Evolutionary conservation across 805 yeast species (phyloP).

Genomic region (Lipomyces chichibuensis): DNA sequence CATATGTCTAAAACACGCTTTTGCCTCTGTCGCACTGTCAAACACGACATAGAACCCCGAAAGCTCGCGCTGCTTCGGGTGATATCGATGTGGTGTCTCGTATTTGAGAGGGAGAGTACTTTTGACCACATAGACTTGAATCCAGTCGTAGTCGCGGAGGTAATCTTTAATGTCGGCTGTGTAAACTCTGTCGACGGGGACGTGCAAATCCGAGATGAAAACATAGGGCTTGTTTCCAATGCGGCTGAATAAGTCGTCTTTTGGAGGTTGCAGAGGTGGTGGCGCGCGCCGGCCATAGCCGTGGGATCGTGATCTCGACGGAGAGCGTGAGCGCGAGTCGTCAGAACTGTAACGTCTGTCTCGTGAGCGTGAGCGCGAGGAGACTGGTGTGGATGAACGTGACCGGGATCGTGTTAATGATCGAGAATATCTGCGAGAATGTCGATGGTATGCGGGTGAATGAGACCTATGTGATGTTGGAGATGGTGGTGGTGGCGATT

Average conservation of each 20-base stretch:
- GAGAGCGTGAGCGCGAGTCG: background rate
- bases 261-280: background rate
- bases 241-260: constrained; percentile 10
- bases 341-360: constrained; percentile 10
- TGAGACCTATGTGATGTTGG: background rate
- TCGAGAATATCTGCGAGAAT: constrained; percentile 6
- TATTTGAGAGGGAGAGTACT: constrained; percentile 4
- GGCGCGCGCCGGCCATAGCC: constrained; percentile 3
- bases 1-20: constrained; percentile 59
- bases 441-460: constrained; percentile 1
- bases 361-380: constrained; percentile 5
- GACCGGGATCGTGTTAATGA: constrained; percentile 5
- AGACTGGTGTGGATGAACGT: background rate
- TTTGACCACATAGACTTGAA: constrained; percentile 52
- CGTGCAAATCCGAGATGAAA: constrained; percentile 36
- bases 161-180: constrained; percentile 62
- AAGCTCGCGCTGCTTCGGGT: constrained; percentile 48
- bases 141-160: constrained; percentile 65
- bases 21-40: constrained; percentile 60
- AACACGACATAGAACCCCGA: constrained; percentile 75
- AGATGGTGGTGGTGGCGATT: constrained; percentile 5
- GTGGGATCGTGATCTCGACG: background rate
- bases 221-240: constrained; percentile 39
- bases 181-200: constrained; percentile 47
- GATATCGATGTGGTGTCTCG: constrained; percentile 13